phyloP scores from a whole-genome alignment of 179 eudicot species.

The Patellifolia procumbens region DNA sequence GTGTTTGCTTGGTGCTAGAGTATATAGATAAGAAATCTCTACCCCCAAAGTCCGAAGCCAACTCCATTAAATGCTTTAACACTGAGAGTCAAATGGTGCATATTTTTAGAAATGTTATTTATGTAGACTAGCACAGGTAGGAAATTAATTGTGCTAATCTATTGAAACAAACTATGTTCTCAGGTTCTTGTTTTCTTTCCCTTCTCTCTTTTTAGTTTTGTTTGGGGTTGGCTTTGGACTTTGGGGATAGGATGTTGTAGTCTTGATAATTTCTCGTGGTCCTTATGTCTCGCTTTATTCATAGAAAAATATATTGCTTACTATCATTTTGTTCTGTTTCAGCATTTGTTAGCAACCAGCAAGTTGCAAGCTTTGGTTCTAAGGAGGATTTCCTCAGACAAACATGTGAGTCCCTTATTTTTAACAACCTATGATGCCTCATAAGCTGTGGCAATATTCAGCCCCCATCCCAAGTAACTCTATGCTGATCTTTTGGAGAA shows the following conservation, averaged over 20 bases:
- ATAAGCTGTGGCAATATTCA: background rate
- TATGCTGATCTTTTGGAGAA: background rate
- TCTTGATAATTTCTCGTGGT: background rate
- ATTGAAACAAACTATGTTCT: background rate
- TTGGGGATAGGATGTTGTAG: too few species aligned
- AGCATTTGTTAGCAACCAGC: slow-evolving; percentile 64
- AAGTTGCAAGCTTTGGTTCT: slow-evolving; percentile 58
- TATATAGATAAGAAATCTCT: too few species aligned
- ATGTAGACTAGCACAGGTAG: background rate
- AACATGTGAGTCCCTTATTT: slow-evolving; percentile 54
- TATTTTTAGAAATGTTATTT: too few species aligned
- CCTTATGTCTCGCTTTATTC: background rate
- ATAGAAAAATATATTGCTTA: slow-evolving; percentile 8
- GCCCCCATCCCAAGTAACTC: background rate
- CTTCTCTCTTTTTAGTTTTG: background rate
- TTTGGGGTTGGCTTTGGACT: background rate
- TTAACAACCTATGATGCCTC: background rate
- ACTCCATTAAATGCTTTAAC: too few species aligned
- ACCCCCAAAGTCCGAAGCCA: too few species aligned
- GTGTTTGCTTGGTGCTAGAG: too few species aligned
- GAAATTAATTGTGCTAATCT: background rate
- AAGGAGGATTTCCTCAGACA: slow-evolving; percentile 58
- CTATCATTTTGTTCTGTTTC: slow-evolving; percentile 31
- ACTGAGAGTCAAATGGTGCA: too few species aligned
- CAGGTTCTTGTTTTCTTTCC: background rate